phyloP scores from a whole-genome alignment of 257 asterid species.

The Nicotiana knightiana region DNA sequence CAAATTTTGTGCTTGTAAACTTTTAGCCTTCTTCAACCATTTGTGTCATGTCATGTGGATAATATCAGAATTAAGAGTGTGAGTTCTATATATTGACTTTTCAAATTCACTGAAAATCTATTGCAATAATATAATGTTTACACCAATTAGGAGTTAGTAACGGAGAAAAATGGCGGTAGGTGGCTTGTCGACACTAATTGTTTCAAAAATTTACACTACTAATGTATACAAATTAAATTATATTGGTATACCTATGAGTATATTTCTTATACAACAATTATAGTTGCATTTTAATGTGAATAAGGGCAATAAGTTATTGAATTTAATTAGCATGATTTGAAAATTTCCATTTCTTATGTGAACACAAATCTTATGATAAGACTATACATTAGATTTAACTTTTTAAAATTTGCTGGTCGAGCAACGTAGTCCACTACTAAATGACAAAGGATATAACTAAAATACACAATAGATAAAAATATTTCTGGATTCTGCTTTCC shows the following conservation, averaged over 20 bases:
- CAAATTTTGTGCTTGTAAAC: too few species aligned
- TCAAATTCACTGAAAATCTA: too few species aligned
- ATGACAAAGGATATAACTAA: neutral
- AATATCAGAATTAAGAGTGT: too few species aligned
- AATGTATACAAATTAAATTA: neutral
- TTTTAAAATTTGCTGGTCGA: neutral
- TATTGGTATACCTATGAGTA: neutral
- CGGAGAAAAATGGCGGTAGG: too few species aligned
- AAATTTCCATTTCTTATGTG: neutral
- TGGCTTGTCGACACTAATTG: too few species aligned
- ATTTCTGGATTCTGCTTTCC: neutral
- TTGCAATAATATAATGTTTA: too few species aligned
- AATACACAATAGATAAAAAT: neutral
- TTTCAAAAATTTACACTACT: too few species aligned
- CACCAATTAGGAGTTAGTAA: too few species aligned
- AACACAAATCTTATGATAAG: neutral
- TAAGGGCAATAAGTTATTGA: neutral
- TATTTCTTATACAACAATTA: neutral
- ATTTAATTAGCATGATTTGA: neutral
- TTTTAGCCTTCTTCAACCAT: too few species aligned
- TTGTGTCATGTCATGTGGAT: too few species aligned
- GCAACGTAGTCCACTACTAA: neutral
- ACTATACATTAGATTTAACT: neutral
- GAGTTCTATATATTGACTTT: too few species aligned
- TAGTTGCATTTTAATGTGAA: neutral